Evolutionary conservation across 2,329 filamentous ascomycete species (phyloP).

Genomic region (Colletotrichum sp.): DNA sequence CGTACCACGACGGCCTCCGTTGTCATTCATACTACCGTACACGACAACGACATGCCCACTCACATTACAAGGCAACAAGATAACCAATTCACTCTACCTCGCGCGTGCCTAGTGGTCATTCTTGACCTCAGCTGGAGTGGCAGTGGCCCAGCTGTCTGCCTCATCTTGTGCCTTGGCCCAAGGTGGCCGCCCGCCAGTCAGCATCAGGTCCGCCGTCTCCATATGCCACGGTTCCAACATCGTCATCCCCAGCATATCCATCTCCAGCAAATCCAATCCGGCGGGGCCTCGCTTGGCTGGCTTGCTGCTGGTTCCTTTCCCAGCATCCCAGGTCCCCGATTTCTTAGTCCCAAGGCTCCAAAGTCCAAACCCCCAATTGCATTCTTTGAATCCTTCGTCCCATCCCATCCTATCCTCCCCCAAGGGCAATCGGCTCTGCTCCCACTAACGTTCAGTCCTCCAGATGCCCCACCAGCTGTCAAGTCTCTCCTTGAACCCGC

Average conservation of each 20-base stretch:
- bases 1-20: not conserved
- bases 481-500: not conserved
- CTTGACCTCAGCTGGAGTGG: not conserved
- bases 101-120: not conserved
- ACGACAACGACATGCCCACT: not conserved
- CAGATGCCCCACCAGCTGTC: not conserved
- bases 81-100: not conserved
- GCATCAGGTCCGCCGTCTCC: not conserved
- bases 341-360: not conserved
- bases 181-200: not conserved
- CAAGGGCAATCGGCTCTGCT: not conserved
- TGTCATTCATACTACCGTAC: not conserved
- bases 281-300: not conserved
- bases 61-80: not conserved
- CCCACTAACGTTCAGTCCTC: not conserved
- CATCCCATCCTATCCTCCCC: not conserved
- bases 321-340: not conserved
- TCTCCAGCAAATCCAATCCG: not conserved
- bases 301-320: not conserved
- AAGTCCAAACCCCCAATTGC: not conserved
- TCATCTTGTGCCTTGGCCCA: not conserved
- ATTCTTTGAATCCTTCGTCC: not conserved
- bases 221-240: not conserved
- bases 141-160: not conserved
- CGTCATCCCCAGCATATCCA: conserved; percentile 3